Base-by-base conservation (phyloP, 1,284 basidiomycete species). In the Cutaneotrichosporon sp. region DNA sequence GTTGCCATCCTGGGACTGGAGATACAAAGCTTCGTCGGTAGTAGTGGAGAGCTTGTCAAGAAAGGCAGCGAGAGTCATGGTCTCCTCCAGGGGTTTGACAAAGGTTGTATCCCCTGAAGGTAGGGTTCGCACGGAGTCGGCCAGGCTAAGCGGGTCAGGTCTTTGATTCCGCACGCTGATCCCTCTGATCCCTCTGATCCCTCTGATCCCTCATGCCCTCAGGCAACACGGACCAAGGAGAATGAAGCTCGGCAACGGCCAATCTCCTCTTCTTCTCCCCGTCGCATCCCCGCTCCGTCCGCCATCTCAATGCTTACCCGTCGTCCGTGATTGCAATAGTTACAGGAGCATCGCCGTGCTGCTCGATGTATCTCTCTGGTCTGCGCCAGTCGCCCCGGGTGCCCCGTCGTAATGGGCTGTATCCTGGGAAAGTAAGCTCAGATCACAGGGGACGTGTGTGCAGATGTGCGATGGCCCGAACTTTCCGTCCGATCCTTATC, bases 1-100 rank as follows among this genome's bases (percentile, higher is more conserved):
- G 69, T 94, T 94, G 10, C 90, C 90, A 69, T 94, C 90, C 71
- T 94, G 91, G 2, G 86, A 88, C 70, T 94, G 91, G 6, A 94
- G 78, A 70, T 93, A 94, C 55, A 79, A 75, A 4, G 84, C 79
- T 48, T 86, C 81, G n/a, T 29, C 24, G 16, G 19, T 14, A 5
- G 19, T 16, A 25, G 12, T 19, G 46, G 58, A 49, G 59, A 48
- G 14, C 8, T 33, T 54, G 17, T 42, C 29, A 12, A 91, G 66
- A 46, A 92, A 79, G 3, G 78, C 68, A 0, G 59, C 11, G 76
- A 90, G 83, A 0, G 81, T 78, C 83, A 90, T 84, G 52, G 78
- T 75, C 59, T 87, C 80, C 7, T 82, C 77, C 42, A 79, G 74
- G 2, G 91, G 90, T 65, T 94, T 90, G 11, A 80, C 81, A 65